Base-by-base conservation (phyloP, 345 rosid genomes). In the Dimocarpus longan region DNA sequence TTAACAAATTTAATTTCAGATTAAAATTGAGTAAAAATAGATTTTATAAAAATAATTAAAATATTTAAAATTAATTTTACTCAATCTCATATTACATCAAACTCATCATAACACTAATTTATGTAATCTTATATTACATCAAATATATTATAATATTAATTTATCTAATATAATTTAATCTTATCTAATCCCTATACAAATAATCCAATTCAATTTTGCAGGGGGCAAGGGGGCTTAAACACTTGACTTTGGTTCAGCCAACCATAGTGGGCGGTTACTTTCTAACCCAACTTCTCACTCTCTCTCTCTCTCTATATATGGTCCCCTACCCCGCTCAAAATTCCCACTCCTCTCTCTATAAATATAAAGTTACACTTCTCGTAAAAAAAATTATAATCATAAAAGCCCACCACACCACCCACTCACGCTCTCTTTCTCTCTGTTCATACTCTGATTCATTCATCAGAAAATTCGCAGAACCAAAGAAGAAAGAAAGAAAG, bases 181-280 rank as follows among this genome's bases (percentile, higher is more conserved):
- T n/a, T n/a, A n/a, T n/a, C n/a, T n/a, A n/a, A n/a, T n/a, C n/a
- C n/a, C 50, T 10, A 44, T 44, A 44, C 1, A 6, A 44, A 44
- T 1, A 44, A 44, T 10, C 11, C 56, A 40, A 50, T 56, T 52
- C 1, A 26, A 26, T 26, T 1, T 26, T 1, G 1, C 28, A 26
- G 0, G 28, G 0, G 0, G 28, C 0, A 26, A 26, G 1, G 28
- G 28, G 28, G n/a, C n/a, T 52, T 52, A 52, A 76, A 76, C 76
- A 42, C n/a, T 40, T 5, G 5, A 0, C 50, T 73, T 26, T 8
- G 57, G 83, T 83, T 77, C 69, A 73, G 24, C n/a, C 57, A 80
- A 84, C 82, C 82, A 78, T 44, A 60, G 50, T 6, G 37, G 66
- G 62, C 57, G 71, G 81, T 80, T 28, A 74, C 59, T 78, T 77